Base-by-base conservation (phyloP, 768 basidiomycete species). In the Trametes gibbosa region DNA sequence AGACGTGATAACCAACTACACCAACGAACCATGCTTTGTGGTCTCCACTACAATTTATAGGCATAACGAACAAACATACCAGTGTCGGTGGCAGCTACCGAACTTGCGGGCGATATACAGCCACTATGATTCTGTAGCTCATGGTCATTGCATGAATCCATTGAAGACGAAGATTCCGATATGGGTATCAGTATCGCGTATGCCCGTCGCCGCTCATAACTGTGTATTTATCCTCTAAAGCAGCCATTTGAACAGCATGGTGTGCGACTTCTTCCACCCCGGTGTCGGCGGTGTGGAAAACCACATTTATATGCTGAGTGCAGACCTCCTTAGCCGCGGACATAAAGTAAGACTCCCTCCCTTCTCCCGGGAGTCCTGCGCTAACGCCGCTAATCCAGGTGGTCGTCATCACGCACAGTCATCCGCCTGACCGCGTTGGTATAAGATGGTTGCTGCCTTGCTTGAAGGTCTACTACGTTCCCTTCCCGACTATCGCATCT, bases 241-340 rank as follows among this genome's bases (percentile, higher is more conserved):
- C 19, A 14, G 13, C 35, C 12, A 35, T 13, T 12, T 7, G 2
- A 3, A 51, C 63, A 96, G 95, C 45, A 94, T 98, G 92, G 85
- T 98, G 58, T 90, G 87, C 41, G 97, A 99, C 75, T 99, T 98
- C 78, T 99, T 98, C 75, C 86, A 92, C 68, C 97, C 97, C 0
- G 80, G 84, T 58, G 88, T 95, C 2, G 97, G 97, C 3, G 97
- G 97, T 8, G 96, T 99, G 32, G 97, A 98, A 75, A 95, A 86
- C 59, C 94, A 97, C 72, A 95, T 98, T 37, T 98, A 92, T 74
- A 91, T 91, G 84, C 81, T 99, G 47, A 87, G 88, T 57, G 86
- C 89, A 19, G 87, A 89, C 48, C 84, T 98, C 41, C 84, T 95
- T 53, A 78, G 79, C 41, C 82, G 82, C 40, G 94, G 95, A 4